Evolutionary conservation across 2,329 filamentous ascomycete species (phyloP), one percentile per base, ranked within the genome.

Genomic region (Claviceps digitariae): DNA sequence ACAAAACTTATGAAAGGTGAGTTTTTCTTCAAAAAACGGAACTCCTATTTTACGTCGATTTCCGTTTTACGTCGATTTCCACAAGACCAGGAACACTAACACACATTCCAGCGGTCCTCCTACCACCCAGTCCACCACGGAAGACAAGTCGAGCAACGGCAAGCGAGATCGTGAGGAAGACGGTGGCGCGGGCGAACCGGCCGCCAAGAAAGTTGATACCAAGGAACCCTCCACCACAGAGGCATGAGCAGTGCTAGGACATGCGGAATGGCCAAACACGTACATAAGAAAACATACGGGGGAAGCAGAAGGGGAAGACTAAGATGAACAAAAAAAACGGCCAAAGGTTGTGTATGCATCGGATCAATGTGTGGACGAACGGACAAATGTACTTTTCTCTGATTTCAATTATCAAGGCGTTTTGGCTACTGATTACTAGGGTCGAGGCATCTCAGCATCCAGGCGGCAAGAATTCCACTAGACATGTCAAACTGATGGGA

Each of bases 161-260:
- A 82, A 83, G 72, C 78, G 79, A 52, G 58, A 69, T 34, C 75
- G 78, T 52, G 78, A 81, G 10, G 76, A 79, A 9, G 77, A 76
- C 31, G 64, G 61, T 31, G 59, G 63, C 4, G 60, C 62, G 13
- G 68, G 64, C n/a, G 72, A 72, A 54, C 77, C 73, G 31, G 70
- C 77, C 3, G 73, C 78, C 21, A 84, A 84, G 74, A 84, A 84
- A 71, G 74, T 81, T 43, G 78, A 84, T 57, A 68, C 64, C 63
- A 79, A 79, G 70, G 63, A 70, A 47, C 65, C 66, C 40, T 58
- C 59, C 50, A 53, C 53, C 29, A 54, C 51, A 20, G 49, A 52
- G 46, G 43, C 40, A 23, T 51, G 34, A 52, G 52, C 15, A 36
- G 48, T 29, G 25, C 41, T 23, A 25, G 20, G 27, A n/a, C 29